Evolutionary conservation across 306 rosid species (phyloP), one percentile per base, ranked within the genome.

Genomic region (Trichosanthes truncata): DNA sequence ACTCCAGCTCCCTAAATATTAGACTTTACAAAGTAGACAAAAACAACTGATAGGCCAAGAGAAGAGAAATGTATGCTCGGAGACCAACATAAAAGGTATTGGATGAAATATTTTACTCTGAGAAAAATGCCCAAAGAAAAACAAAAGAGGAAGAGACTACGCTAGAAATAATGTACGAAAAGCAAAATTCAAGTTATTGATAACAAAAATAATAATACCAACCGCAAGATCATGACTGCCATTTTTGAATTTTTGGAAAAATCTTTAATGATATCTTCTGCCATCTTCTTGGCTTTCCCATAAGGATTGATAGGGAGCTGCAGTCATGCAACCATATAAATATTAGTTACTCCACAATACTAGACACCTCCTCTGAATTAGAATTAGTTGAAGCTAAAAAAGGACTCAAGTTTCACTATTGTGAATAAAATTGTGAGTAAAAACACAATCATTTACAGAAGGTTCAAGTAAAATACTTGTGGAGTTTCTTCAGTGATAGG

Each of bases 141-240:
- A 13, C 17, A 69, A 69, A 21, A 69, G 36, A 71, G 57, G 51
- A 71, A 46, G 59, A 66, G 7, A 43, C 18, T 43, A 69, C 10
- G 43, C 36, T 21, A 40, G 7, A 40, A 68, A 7, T 40, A 33
- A 40, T 68, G 75, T 41, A n/a, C 10, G n/a, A 41, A 68, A 68
- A 68, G 53, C 33, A 68, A 4, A 68, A 68, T n/a, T 41, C 52
- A 12, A 33, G 73, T 35, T 20, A 66, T 18, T 69, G 55, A 69
- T 11, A 69, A 21, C 31, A 77, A 38, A 76, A 59, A 38, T 21
- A 59, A 43, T 38, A 80, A 78, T 57, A 75, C 92, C 78, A 80
- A 94, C 98, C 98, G 91, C 82, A 94, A 83, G 87, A 94, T 89
- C 98, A 94, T 94, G 68, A 94, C 93, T 21, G 98, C 98, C 98